Percentiles rank a stretch among this genome's conserved stretches.
Evolutionary conservation across 1,139 yeast species (phyloP).

Genomic region (Groenewaldozyma sp.): DNA sequence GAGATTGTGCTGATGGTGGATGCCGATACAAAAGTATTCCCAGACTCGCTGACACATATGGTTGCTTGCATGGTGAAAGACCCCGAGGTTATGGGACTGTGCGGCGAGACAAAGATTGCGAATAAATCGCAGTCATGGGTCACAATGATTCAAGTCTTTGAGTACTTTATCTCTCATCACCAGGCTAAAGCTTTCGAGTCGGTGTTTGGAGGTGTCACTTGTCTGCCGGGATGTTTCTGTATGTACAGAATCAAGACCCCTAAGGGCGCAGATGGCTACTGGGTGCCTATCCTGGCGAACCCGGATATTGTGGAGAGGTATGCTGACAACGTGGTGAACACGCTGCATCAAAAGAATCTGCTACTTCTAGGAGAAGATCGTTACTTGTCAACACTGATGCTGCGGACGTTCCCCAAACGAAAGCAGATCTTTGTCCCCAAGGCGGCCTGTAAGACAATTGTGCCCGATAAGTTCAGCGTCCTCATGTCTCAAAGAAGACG

Average conservation of each 20-base stretch:
- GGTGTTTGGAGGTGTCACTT: constrained; percentile 92
- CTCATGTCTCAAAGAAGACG: constrained; percentile 92
- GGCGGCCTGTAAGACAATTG: constrained; percentile 92
- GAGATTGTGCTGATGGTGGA: constrained; percentile 91
- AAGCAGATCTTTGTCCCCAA: constrained; percentile 89
- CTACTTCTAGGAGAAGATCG: constrained; percentile 91
- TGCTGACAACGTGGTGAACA: constrained; percentile 78
- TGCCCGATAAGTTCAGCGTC: constrained; percentile 74
- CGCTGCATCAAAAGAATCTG: constrained; percentile 83
- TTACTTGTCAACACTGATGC: constrained; percentile 78
- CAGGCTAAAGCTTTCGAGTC: constrained; percentile 95
- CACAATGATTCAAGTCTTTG: constrained; percentile 91
- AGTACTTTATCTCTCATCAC: constrained; percentile 92
- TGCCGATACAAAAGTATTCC: constrained; percentile 90
- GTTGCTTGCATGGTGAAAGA: constrained; percentile 86
- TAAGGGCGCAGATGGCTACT: constrained; percentile 78
- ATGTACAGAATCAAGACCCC: constrained; percentile 94
- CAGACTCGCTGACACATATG: constrained; percentile 90
- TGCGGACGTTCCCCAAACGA: constrained; percentile 86
- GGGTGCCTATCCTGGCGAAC: constrained; percentile 95
- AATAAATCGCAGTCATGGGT: constrained; percentile 87
- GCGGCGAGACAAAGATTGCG: constrained; percentile 95
- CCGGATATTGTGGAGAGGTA: constrained; percentile 96
- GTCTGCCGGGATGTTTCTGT: constrained; percentile 96
- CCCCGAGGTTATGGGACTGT: constrained; percentile 85